These are phyloP conservation scores for Austroboletus eburneus DNA, from an alignment of 768 basidiomycete species.

Conservation along the genomic window DNA sequence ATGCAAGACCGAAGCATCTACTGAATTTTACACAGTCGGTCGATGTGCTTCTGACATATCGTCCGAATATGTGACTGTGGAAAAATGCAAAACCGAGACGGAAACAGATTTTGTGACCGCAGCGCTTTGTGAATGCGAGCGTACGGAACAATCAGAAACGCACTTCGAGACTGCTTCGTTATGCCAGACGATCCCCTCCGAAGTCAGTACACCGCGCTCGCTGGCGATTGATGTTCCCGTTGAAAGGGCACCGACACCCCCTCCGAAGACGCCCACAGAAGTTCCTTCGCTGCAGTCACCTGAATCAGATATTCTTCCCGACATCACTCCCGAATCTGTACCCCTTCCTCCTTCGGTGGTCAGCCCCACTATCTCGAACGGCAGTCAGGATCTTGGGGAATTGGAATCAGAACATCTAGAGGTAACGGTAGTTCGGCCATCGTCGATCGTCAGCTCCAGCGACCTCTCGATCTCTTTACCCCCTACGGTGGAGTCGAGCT, in stretches of 20 bases:
- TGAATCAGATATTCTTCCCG: slow-evolving; percentile 18
- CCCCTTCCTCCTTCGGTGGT: slow-evolving; percentile 39
- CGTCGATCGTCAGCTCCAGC: slow-evolving; percentile 18
- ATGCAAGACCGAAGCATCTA: slow-evolving; percentile 40
- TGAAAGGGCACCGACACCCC: slow-evolving; percentile 21
- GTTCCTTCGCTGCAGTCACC: slow-evolving; percentile 26
- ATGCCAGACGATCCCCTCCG: slow-evolving; percentile 36
- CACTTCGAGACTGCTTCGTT: slow-evolving; percentile 46
- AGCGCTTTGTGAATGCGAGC: slow-evolving; percentile 35
- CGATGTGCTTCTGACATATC: slow-evolving; percentile 38
- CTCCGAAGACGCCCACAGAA: slow-evolving; percentile 25
- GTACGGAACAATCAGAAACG: slow-evolving; percentile 39
- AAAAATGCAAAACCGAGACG: slow-evolving; percentile 35
- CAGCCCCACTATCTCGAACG: slow-evolving; percentile 26
- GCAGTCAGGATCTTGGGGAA: slow-evolving; percentile 16
- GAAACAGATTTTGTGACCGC: slow-evolving; percentile 47
- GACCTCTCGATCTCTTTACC: slow-evolving; percentile 25
- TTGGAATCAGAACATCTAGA: slow-evolving; percentile 20
- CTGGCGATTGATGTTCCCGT: slow-evolving; percentile 32
- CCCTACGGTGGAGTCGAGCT: slow-evolving; percentile 31
- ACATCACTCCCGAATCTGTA: slow-evolving; percentile 24
- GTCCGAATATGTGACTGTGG: slow-evolving; percentile 50
- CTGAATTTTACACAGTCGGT: slow-evolving; percentile 48
- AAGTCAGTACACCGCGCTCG: slow-evolving; percentile 32
- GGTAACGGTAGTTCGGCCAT: slow-evolving; percentile 4